phyloP scores from a whole-genome alignment of 2,329 filamentous ascomycete species.

The Paecilomyces sp. region DNA sequence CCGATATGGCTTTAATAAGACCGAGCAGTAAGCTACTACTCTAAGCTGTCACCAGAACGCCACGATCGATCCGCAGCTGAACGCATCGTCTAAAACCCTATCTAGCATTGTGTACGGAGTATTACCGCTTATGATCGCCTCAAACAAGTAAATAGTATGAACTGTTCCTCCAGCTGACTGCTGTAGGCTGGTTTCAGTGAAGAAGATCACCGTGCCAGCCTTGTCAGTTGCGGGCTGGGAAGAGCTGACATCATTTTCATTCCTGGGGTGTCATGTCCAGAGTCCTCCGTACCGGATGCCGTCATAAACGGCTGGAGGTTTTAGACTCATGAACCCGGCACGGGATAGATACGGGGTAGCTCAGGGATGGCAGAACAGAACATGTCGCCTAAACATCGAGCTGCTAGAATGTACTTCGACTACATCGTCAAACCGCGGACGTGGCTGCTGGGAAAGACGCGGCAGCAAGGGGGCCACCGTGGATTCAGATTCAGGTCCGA shows the following conservation, averaged over 20 bases:
- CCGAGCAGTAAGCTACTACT: not conserved
- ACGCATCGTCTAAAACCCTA: not conserved
- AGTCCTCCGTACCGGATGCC: not conserved
- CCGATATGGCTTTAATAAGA: not conserved
- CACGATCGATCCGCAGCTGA: not conserved
- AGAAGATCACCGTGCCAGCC: not conserved
- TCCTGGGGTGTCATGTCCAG: not conserved
- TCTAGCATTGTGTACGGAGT: not conserved
- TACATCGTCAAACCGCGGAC: not conserved
- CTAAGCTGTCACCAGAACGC: not conserved
- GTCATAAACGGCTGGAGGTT: not conserved
- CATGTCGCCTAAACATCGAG: not conserved
- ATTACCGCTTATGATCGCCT: not conserved
- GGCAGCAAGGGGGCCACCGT: not conserved
- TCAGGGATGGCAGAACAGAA: not conserved
- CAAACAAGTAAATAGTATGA: not conserved
- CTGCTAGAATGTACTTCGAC: not conserved
- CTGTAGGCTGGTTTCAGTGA: not conserved
- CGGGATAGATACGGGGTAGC: not conserved
- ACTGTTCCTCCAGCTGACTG: not conserved
- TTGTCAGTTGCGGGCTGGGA: not conserved
- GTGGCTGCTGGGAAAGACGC: not conserved
- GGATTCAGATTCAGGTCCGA: not conserved
- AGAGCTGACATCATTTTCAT: not conserved
- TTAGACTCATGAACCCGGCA: not conserved